Percentiles rank a stretch among this genome's conserved stretches.
phyloP scores from a whole-genome alignment of 805 yeast species.

The Wickerhamiella dianesei region DNA sequence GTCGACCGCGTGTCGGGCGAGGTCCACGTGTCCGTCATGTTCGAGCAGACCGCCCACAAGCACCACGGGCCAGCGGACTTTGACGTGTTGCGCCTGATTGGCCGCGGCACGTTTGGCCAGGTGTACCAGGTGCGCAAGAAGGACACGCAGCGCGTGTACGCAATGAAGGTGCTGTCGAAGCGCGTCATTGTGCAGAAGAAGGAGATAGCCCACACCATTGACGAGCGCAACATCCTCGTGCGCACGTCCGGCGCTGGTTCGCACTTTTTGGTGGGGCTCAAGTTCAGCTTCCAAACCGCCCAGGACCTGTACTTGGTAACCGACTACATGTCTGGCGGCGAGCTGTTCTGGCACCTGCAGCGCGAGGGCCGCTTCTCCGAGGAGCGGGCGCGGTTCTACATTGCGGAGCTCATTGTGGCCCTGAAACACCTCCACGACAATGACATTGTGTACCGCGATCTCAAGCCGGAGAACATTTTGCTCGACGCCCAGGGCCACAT shows the following conservation, averaged over 20 bases:
- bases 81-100: conserved; percentile 77
- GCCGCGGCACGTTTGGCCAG: conserved; percentile 96
- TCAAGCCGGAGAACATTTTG: conserved; percentile 91
- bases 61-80: conserved; percentile 84
- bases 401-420: conserved; percentile 89
- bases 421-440: conserved; percentile 89
- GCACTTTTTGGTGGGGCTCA: conserved; percentile 90
- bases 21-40: conserved; percentile 62
- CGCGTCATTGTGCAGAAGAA: conserved; percentile 92
- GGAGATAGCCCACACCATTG: conserved; percentile 96
- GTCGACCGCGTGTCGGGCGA: conserved; percentile 67
- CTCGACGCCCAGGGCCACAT: conserved; percentile 95
- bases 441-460: conserved; percentile 90
- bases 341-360: conserved; percentile 90
- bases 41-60: conserved; percentile 51
- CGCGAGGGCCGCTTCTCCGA: conserved; percentile 90
- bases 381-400: conserved; percentile 89
- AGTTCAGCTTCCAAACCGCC: conserved; percentile 93
- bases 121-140: conserved; percentile 89
- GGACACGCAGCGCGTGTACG: conserved; percentile 83
- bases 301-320: conserved; percentile 84
- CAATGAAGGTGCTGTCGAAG: conserved; percentile 92
- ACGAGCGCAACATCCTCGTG: conserved; percentile 88
- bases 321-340: conserved; percentile 98
- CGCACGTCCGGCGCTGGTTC: conserved; percentile 79